phyloP scores from a whole-genome alignment of 345 rosid species.

The Dipteronia dyeriana region DNA sequence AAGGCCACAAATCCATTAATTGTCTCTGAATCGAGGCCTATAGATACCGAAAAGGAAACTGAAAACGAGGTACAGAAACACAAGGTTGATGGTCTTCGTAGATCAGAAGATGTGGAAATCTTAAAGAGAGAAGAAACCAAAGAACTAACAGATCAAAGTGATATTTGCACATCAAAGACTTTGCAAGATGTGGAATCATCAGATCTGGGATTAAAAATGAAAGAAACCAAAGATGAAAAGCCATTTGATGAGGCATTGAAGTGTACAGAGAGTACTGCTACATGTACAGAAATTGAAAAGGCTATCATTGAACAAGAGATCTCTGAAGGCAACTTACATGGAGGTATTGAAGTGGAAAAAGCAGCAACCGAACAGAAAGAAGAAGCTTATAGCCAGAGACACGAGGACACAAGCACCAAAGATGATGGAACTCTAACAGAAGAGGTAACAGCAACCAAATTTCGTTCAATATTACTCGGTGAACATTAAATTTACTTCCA shows the following conservation, averaged over 20 bases:
- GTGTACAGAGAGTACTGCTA: background rate
- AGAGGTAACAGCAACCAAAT: conserved; percentile 24
- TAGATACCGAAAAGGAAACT: conserved; percentile 17
- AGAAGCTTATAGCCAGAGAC: conserved; percentile 18
- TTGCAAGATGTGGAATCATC: conserved; percentile 17
- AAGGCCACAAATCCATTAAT: conserved; percentile 10
- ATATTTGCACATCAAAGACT: conserved; percentile 10
- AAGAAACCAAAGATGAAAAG: conserved; percentile 16
- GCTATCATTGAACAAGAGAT: conserved; percentile 22
- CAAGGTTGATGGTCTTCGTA: conserved; percentile 13
- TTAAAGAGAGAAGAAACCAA: conserved; percentile 17
- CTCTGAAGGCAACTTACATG: conserved; percentile 22
- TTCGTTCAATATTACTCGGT: background rate
- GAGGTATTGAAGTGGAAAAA: conserved; percentile 20
- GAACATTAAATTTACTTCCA: conserved; percentile 6
- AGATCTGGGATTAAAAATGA: background rate
- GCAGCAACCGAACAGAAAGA: conserved; percentile 17
- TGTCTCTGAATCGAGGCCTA: conserved; percentile 19
- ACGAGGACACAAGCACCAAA: conserved; percentile 7
- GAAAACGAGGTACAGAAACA: conserved; percentile 16
- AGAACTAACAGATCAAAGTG: conserved; percentile 17
- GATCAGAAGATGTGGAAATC: conserved; percentile 11
- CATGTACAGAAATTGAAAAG: conserved; percentile 6
- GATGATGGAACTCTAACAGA: conserved; percentile 8
- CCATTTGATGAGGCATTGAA: conserved; percentile 20